phyloP scores from a whole-genome alignment of 2,329 filamentous ascomycete genomes.

The Endocalyx cinctus region DNA sequence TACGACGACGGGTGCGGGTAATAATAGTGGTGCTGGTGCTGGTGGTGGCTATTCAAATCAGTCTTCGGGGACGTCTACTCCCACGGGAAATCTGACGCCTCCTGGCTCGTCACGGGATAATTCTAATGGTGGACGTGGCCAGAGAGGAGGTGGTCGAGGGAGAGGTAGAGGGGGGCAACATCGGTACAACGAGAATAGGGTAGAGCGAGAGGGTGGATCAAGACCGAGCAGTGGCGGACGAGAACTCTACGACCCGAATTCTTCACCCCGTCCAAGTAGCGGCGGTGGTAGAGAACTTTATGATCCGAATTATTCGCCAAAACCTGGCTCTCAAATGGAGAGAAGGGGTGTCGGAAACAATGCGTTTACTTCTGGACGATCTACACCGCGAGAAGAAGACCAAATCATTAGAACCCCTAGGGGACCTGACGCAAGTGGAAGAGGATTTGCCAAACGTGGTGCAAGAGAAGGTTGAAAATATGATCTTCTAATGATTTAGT shows the following conservation, averaged over 20 bases:
- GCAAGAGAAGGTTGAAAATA: conserved; percentile 41
- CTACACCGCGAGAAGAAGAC: conserved; percentile 54
- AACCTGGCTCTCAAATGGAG: conserved; percentile 49
- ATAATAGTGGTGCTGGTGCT: neutral
- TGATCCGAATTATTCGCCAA: conserved; percentile 68
- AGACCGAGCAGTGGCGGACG: conserved; percentile 19
- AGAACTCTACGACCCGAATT: conserved; percentile 23
- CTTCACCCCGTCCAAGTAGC: conserved; percentile 27
- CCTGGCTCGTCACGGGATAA: conserved; percentile 45
- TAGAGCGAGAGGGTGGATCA: conserved; percentile 23
- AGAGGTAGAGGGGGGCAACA: conserved; percentile 29
- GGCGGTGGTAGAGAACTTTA: conserved; percentile 59
- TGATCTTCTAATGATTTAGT: conserved; percentile 18
- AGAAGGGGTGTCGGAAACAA: conserved; percentile 37
- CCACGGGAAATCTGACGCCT: conserved; percentile 54
- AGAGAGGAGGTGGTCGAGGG: conserved; percentile 38
- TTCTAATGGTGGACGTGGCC: conserved; percentile 44
- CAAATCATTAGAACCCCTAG: conserved; percentile 69
- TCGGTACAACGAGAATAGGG: conserved; percentile 22
- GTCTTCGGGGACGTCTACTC: conserved; percentile 54
- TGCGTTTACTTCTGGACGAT: conserved; percentile 33
- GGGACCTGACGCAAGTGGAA: conserved; percentile 72
- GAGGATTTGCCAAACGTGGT: conserved; percentile 66
- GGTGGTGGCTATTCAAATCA: conserved; percentile 39
- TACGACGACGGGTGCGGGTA: conserved; percentile 3